phyloP scores from a whole-genome alignment of 176 grass and related monocot genomes.

The Oryza glaberrima region DNA sequence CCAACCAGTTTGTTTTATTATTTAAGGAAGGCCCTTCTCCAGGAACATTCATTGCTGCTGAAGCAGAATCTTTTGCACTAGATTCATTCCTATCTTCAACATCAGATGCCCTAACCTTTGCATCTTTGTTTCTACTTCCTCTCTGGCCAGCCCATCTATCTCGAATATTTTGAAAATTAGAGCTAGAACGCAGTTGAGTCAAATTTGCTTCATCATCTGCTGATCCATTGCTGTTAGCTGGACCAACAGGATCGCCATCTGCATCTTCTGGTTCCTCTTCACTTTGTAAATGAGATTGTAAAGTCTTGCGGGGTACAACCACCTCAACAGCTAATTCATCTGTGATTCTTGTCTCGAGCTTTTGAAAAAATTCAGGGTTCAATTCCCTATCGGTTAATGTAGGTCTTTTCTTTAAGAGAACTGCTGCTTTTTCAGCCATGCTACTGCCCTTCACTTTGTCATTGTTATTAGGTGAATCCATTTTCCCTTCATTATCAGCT shows the following conservation, averaged over 20 bases:
- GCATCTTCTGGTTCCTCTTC: constrained; percentile 61
- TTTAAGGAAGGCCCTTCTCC: constrained; percentile 73
- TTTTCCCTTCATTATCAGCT: constrained; percentile 62
- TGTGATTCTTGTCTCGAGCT: constrained; percentile 73
- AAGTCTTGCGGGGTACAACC: constrained; percentile 60
- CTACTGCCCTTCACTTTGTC: constrained; percentile 52
- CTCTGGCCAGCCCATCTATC: constrained; percentile 75
- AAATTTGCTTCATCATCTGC: constrained; percentile 51
- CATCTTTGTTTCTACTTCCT: constrained; percentile 56
- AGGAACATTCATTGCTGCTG: constrained; percentile 47
- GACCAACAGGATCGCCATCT: constrained; percentile 56
- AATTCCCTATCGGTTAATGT: constrained; percentile 78
- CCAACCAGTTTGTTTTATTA: constrained; percentile 83
- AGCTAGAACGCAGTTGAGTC: constrained; percentile 44
- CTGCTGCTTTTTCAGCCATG: constrained; percentile 83
- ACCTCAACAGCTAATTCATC: constrained; percentile 91
- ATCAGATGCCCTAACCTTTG: constrained; percentile 70
- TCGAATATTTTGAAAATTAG: constrained; percentile 57
- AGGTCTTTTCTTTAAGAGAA: constrained; percentile 89
- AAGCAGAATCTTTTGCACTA: constrained; percentile 55
- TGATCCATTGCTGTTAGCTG: constrained; percentile 56
- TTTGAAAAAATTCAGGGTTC: constrained; percentile 95
- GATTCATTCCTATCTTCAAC: constrained; percentile 58
- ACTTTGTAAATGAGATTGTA: constrained; percentile 58
- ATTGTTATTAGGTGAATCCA: constrained; percentile 66